A percentile compares a stretch with the other conserved stretches of the same genome.
Evolutionary conservation across 1,284 basidiomycete genomes (phyloP).

Genomic region (Cryptococcus maquisensis): DNA sequence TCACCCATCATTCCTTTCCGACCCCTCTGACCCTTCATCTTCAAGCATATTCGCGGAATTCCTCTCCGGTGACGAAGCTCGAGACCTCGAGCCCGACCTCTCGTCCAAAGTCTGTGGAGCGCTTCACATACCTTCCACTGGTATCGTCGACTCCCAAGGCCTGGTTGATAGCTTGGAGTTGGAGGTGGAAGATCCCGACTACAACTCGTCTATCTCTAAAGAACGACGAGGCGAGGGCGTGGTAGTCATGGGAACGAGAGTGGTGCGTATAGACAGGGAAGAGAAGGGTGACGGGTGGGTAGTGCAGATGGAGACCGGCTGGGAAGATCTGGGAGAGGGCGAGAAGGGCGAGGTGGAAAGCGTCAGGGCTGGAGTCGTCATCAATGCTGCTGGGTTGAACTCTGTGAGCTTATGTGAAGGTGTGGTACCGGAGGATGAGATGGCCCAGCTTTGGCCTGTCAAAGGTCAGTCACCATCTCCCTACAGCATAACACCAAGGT

Average conservation of each 20-base stretch:
- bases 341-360: constrained; percentile 55
- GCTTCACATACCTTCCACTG: constrained; percentile 79
- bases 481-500: not conserved
- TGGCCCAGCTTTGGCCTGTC: constrained; percentile 67
- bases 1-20: constrained; percentile 31
- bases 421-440: constrained; percentile 56
- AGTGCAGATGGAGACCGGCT: constrained; percentile 64
- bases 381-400: constrained; percentile 85
- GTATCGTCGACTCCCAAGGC: constrained; percentile 83
- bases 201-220: constrained; percentile 10
- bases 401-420: constrained; percentile 67
- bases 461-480: constrained; percentile 50
- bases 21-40: constrained; percentile 12
- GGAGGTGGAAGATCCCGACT: constrained; percentile 57
- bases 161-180: constrained; percentile 73
- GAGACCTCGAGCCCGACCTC: constrained; percentile 75
- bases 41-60: constrained; percentile 63
- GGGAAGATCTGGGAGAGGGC: constrained; percentile 49
- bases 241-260: constrained; percentile 73
- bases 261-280: constrained; percentile 76
- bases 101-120: constrained; percentile 66
- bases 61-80: constrained; percentile 67
- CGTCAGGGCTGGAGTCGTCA: constrained; percentile 74
- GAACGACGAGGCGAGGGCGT: constrained; percentile 54
- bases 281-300: constrained; percentile 52